Base-by-base conservation (phyloP, 2,329 filamentous ascomycete species). In the Fusarium siculi region DNA sequence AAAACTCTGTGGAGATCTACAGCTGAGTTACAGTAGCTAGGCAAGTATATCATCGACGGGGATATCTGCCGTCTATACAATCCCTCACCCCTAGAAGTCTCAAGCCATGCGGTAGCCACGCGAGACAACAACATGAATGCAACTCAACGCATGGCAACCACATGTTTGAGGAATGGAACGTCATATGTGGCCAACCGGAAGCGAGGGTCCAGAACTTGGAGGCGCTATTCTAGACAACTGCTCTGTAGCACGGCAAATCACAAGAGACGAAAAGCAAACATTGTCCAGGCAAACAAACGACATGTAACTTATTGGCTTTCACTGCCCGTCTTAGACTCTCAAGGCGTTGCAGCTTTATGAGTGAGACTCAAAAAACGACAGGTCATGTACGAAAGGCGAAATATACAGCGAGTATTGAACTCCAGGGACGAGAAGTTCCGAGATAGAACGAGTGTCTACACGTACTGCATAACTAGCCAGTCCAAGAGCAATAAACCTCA, bases 141-240 rank as follows among this genome's bases (percentile, higher is more conserved):
- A 65, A 53, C 65, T 34, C 53, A 70, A 58, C 43, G 39, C 74
- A 63, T 70, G 73, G 67, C 54, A 74, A 62, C 52, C 54, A 60
- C 66, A 66, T 73, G 56, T 60, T 43, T 62, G 25, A 57, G 63
- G 62, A 49, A 69, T 65, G 47, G 30, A 63, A 46, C 32, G 21
- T 65, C 46, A 76, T 49, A 68, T 75, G 61, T 71, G 75, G 71
- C 63, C 59, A 69, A 54, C 66, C 61, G 18, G 28, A 70, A 56
- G 52, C 52, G 46, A 65, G 59, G 49, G 59, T 16, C 52, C 66
- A 69, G 66, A 69, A 57, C 59, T 43, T 32, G 36, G 37, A 43
- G 66, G 49, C 40, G 66, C 66, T 23, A 58, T 49, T 68, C 44
- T 57, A 50, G 65, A 58, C 57, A 63, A 28, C 23, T 60, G 43